Percentiles rank a stretch among this genome's conserved stretches.
phyloP scores from a whole-genome alignment of 2,329 filamentous ascomycete genomes.

The Beauveria rudraprayagi region DNA sequence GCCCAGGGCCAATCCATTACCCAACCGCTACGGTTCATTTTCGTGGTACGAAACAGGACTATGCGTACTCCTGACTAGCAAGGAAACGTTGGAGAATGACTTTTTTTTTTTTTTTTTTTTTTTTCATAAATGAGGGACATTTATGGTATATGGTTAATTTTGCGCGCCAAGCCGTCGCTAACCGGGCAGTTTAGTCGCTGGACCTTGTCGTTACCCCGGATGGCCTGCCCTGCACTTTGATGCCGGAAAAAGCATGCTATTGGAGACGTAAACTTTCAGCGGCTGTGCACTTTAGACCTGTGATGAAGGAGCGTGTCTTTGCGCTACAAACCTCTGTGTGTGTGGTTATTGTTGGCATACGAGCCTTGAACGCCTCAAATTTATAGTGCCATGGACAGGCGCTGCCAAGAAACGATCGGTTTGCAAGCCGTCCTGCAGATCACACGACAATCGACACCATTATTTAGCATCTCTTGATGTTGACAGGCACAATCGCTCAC shows the following conservation, averaged over 20 bases:
- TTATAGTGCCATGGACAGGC: not conserved
- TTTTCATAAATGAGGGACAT: not conserved
- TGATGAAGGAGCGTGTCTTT: too few relatives aligned
- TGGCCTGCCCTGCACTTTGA: not conserved
- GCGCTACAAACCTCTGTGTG: too few relatives aligned
- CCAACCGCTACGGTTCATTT: not conserved
- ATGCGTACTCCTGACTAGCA: not conserved
- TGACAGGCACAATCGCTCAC: not conserved
- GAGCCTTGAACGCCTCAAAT: not conserved
- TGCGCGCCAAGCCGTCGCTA: not conserved
- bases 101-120: not conserved
- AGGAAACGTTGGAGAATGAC: not conserved
- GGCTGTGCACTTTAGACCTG: too few relatives aligned
- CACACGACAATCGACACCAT: not conserved
- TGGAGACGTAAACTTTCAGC: too few relatives aligned
- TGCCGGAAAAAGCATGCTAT: not conserved
- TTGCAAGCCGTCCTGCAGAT: not conserved
- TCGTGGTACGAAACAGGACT: not conserved
- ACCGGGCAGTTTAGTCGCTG: not conserved
- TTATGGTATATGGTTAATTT: too few relatives aligned
- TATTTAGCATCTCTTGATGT: not conserved
- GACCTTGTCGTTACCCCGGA: not conserved
- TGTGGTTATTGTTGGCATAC: not conserved
- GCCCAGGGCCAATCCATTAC: not conserved
- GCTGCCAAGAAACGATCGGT: not conserved